Percentiles rank a stretch among this genome's conserved stretches.
Conservation (phyloP, 805 yeast genomes). For the Suhomyces emberorum region DNA sequence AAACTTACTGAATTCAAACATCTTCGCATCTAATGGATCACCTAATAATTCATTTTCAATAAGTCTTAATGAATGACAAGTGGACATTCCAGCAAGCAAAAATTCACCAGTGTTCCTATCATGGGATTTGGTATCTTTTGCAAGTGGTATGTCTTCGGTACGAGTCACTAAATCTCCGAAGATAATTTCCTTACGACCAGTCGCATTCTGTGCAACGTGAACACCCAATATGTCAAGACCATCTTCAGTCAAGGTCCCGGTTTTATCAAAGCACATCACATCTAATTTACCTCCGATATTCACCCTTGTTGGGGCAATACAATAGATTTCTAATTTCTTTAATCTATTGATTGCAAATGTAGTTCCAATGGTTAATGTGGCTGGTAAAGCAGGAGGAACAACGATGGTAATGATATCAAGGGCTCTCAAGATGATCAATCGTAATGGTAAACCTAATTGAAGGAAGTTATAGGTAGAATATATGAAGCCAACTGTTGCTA, state of each 20-base stretch:
- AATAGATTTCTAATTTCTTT: slow-evolving; percentile 62
- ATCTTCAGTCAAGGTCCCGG: slow-evolving; percentile 97
- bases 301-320: slow-evolving; percentile 92
- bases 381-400: slow-evolving; percentile 98
- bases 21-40: slow-evolving; percentile 89
- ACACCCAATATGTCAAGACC: slow-evolving; percentile 81
- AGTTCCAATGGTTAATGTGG: slow-evolving; percentile 94
- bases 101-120: slow-evolving; percentile 28
- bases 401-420: slow-evolving; percentile 93
- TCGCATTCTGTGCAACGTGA: slow-evolving; percentile 41
- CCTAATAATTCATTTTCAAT: slow-evolving; percentile 83
- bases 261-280: slow-evolving; percentile 89
- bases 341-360: slow-evolving; percentile 83
- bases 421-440: slow-evolving; percentile 79
- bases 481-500: slow-evolving; percentile 82
- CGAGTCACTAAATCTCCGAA: slow-evolving; percentile 27
- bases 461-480: slow-evolving; percentile 82
- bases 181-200: slow-evolving; percentile 37
- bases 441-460: slow-evolving; percentile 64
- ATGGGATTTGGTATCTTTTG: slow-evolving; percentile 10
- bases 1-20: slow-evolving; percentile 91
- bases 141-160: slow-evolving; percentile 7
- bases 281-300: slow-evolving; percentile 96
- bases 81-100: slow-evolving; percentile 49
- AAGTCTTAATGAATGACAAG: slow-evolving; percentile 83